phyloP scores from a whole-genome alignment of 148 eudicot species.

The Amaranthus hypochondriacus region DNA sequence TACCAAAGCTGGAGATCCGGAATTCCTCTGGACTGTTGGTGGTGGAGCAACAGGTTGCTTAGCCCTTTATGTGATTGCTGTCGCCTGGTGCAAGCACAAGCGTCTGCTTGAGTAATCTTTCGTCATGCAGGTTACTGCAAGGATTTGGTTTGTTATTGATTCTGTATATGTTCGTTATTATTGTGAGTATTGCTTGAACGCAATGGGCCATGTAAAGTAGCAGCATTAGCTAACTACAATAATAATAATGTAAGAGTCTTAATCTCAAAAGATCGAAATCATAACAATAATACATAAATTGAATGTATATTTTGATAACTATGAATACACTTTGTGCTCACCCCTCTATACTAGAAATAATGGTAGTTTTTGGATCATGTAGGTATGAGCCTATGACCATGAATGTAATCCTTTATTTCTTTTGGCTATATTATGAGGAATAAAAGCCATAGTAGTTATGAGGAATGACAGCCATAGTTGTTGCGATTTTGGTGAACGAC shows the following conservation, averaged over 20 bases:
- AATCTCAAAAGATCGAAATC: no score
- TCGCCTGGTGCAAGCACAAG: constrained; percentile 89
- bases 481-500: no score
- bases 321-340: not conserved
- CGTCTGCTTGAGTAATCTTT: constrained; percentile 60
- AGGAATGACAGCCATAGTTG: no score
- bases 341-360: not conserved
- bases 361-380: not conserved
- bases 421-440: no score
- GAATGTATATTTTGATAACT: not conserved
- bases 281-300: no score
- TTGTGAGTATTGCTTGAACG: not conserved
- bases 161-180: constrained; percentile 1
- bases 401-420: no score
- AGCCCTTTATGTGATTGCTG: constrained; percentile 68
- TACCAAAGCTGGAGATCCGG: constrained; percentile 34
- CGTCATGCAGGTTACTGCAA: not conserved
- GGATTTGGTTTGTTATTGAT: not conserved
- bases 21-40: constrained; percentile 84
- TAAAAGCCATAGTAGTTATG: no score
- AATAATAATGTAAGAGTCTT: no score
- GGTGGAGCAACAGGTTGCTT: constrained; percentile 65
- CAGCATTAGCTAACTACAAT: not conserved
- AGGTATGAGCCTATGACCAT: no score
- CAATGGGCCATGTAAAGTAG: constrained; percentile 3